Base-by-base conservation (phyloP, 306 rosid genomes). In the Cicer cuneatum region DNA sequence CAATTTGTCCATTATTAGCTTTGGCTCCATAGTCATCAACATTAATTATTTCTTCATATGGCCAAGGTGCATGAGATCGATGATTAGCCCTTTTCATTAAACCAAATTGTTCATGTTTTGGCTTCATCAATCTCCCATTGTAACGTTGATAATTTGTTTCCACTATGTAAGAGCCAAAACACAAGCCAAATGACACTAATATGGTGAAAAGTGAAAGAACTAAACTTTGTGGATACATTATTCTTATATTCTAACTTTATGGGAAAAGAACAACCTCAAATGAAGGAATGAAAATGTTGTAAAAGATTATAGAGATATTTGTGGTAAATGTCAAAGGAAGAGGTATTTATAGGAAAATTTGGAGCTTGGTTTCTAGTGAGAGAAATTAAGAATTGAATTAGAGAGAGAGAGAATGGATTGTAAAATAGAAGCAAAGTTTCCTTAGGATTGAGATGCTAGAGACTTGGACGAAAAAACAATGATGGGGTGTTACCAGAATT, bases 21-120 rank as follows among this genome's bases (percentile, higher is more conserved):
- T 33, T 73, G 37, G 93, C 96, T 75, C 97, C 98, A 84, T 79
- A 89, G 14, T 79, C 49, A 58, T 86, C 83, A 52, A 93, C 96
- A 83, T 52, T 84, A 18, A 87, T 42, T 11, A 15, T 21, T 29
- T 38, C 63, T 5, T 71, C 45, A 38, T 79, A 77, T 9, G 24
- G 7, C 7, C 77, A 13, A 49, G 29, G 18, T 18, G 61, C 16
- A 11, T 19, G 2, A 5, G 83, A 38, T 43, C 8, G 13, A 53
- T 21, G 11, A 66, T 41, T 9, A 35, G 76, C 43, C 69, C 66
- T 72, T 63, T 5, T 7, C 61, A 19, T 61, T 52, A 58, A 43
- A 56, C 71, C 72, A 68, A 57, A 72, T 37, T 71, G 51, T 66
- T 75, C 48, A 51, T 73, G 72, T 64, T n/a, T 73, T 66, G 72